Conservation (phyloP, 2,329 filamentous ascomycete genomes). For the Zymoseptoria tritici region DNA sequence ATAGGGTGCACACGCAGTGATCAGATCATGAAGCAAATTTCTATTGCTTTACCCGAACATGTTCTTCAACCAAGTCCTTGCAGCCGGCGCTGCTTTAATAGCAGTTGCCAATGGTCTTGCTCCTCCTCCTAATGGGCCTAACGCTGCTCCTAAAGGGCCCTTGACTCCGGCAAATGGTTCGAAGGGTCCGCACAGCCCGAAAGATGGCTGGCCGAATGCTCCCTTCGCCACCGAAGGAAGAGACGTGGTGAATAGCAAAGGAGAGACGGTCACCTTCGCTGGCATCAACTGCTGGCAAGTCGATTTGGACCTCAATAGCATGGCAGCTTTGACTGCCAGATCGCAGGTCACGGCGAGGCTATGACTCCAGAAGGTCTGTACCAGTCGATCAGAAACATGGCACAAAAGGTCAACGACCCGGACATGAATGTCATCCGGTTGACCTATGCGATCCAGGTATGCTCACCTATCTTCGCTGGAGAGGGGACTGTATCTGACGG, state of each 20-base stretch:
- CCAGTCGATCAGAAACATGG: conserved; percentile 43
- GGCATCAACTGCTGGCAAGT: conserved; percentile 49
- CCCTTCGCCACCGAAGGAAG: conserved; percentile 22
- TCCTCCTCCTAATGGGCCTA: background rate
- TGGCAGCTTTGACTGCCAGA: background rate
- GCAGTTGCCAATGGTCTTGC: background rate
- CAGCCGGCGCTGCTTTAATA: background rate
- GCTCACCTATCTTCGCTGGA: background rate
- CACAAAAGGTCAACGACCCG: conserved; percentile 46
- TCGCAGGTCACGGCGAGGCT: conserved; percentile 43
- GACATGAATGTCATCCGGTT: conserved; percentile 58
- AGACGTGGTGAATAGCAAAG: conserved; percentile 30
- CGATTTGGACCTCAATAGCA: background rate
- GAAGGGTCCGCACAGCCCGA: too few species aligned
- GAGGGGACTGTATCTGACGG: conserved; percentile 18
- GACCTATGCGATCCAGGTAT: conserved; percentile 52
- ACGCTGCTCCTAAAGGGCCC: background rate
- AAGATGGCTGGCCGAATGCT: conserved; percentile 20
- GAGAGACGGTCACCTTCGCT: conserved; percentile 37
- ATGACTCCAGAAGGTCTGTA: conserved; percentile 61
- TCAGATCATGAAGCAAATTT: background rate
- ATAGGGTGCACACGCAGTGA: background rate
- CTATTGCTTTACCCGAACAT: background rate
- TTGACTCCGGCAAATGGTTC: too few species aligned
- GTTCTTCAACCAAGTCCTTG: background rate